Evolutionary conservation across 495 filamentous ascomycete species (phyloP).

Genomic region (Poronia punctata): DNA sequence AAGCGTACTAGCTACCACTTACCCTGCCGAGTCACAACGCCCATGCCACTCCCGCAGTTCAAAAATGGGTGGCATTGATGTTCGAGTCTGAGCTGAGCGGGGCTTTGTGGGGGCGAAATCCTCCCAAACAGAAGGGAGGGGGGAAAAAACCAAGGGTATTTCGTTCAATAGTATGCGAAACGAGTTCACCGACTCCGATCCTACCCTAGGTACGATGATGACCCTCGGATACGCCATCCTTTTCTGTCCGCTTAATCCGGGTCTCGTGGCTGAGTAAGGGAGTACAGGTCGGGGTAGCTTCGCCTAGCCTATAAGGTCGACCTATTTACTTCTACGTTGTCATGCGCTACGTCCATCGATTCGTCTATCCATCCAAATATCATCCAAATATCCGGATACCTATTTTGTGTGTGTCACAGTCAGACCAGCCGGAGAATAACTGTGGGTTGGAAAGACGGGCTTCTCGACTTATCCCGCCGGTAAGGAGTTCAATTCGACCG

Average conservation of each 20-base stretch:
- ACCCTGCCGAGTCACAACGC: neutral
- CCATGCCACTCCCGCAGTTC: conserved; percentile 1
- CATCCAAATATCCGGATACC: too few relatives aligned
- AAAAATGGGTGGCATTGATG: neutral
- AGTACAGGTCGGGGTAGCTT: too few relatives aligned
- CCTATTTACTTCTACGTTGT: too few relatives aligned
- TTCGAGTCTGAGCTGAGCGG: conserved; percentile 11
- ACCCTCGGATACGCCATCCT: neutral
- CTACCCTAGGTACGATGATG: conserved; percentile 3
- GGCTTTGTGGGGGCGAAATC: conserved; percentile 25
- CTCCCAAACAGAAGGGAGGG: conserved; percentile 11
- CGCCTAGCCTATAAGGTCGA: too few relatives aligned
- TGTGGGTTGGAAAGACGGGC: too few relatives aligned
- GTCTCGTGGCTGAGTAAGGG: neutral
- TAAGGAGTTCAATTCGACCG: too few relatives aligned
- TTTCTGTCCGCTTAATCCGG: too few relatives aligned
- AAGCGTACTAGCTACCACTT: conserved; percentile 1
- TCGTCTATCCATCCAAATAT: too few relatives aligned
- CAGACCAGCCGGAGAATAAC: too few relatives aligned
- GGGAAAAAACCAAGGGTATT: conserved; percentile 4
- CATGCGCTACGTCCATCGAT: too few relatives aligned
- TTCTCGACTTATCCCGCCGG: too few relatives aligned
- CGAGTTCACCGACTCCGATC: conserved; percentile 9
- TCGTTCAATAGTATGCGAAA: conserved; percentile 5
- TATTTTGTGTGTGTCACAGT: too few relatives aligned